These are phyloP conservation scores for Amylocystis lapponica DNA, from an alignment of 768 basidiomycete genomes.

Conservation along the genomic window DNA sequence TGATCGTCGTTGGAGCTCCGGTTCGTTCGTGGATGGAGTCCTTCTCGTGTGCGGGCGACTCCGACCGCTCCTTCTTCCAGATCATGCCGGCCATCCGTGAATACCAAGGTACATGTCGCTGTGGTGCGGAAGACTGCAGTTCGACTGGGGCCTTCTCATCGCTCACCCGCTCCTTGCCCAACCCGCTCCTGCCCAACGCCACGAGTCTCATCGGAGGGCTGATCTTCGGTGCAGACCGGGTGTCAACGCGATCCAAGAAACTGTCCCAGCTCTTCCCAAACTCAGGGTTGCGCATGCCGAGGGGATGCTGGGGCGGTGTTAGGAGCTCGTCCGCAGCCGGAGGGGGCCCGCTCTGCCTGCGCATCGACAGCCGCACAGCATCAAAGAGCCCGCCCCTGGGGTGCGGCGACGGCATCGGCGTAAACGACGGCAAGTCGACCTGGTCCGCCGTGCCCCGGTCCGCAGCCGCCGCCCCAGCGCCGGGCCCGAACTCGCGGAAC, in stretches of 20 bases:
- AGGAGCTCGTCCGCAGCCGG: slow-evolving; percentile 1
- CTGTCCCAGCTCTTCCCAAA: slow-evolving; percentile 41
- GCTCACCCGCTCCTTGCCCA: slow-evolving; percentile 23
- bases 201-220: slow-evolving; percentile 35
- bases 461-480: neutral
- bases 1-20: slow-evolving; percentile 37
- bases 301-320: slow-evolving; percentile 7
- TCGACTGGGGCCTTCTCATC: slow-evolving; percentile 16
- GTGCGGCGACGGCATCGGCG: slow-evolving; percentile 35
- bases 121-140: slow-evolving; percentile 16
- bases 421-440: slow-evolving; percentile 39
- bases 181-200: slow-evolving; percentile 39
- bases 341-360: neutral
- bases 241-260: slow-evolving; percentile 31
- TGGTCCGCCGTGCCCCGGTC: slow-evolving; percentile 16
- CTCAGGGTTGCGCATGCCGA: slow-evolving; percentile 19
- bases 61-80: slow-evolving; percentile 14
- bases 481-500: slow-evolving; percentile 1
- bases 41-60: neutral
- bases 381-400: slow-evolving; percentile 21
- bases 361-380: slow-evolving; percentile 30
- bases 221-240: slow-evolving; percentile 15
- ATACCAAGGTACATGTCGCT: slow-evolving; percentile 25
- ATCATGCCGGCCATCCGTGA: slow-evolving; percentile 29
- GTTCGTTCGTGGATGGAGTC: slow-evolving; percentile 16